Evolutionary conservation across 352 stramenopile species (phyloP).

Genomic region (Pythium dissotocum): DNA sequence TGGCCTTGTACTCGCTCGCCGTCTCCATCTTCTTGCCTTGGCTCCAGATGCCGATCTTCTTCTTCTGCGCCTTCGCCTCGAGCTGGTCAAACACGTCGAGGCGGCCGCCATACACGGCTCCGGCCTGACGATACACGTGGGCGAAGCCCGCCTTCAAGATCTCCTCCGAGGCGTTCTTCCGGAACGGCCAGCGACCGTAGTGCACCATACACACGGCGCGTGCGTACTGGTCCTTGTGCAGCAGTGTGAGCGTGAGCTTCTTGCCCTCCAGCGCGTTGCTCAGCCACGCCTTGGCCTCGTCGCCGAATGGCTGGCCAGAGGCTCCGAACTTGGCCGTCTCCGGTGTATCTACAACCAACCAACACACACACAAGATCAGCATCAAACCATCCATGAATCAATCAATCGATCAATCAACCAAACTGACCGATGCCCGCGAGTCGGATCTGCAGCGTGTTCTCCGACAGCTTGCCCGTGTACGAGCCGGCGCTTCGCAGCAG

Average conservation of each 20-base stretch:
- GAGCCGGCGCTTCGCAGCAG: constrained; percentile 40
- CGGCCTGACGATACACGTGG: constrained; percentile 73
- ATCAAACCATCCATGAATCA: not conserved
- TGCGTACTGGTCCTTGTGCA: constrained; percentile 86
- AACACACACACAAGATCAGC: not conserved
- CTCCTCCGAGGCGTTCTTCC: constrained; percentile 77
- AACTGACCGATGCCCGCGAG: constrained; percentile 68
- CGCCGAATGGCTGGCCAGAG: constrained; percentile 69
- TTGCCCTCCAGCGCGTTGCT: constrained; percentile 41
- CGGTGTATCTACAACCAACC: constrained; percentile 53
- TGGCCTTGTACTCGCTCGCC: constrained; percentile 77
- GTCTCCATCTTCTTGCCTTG: constrained; percentile 73
- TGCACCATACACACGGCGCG: constrained; percentile 82
- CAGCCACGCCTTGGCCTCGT: constrained; percentile 80
- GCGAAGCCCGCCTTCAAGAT: constrained; percentile 75
- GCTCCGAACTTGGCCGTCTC: constrained; percentile 88
- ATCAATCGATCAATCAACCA: not conserved
- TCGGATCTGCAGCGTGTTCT: constrained; percentile 84
- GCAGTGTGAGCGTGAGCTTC: constrained; percentile 70
- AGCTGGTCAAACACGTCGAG: constrained; percentile 67
- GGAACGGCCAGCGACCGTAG: constrained; percentile 79
- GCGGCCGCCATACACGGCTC: constrained; percentile 79
- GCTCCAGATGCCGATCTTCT: constrained; percentile 76
- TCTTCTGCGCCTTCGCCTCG: constrained; percentile 61
- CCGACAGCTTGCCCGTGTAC: constrained; percentile 62